Base-by-base conservation (phyloP, 2,329 filamentous ascomycete species). In the Colletotrichum sp. region DNA sequence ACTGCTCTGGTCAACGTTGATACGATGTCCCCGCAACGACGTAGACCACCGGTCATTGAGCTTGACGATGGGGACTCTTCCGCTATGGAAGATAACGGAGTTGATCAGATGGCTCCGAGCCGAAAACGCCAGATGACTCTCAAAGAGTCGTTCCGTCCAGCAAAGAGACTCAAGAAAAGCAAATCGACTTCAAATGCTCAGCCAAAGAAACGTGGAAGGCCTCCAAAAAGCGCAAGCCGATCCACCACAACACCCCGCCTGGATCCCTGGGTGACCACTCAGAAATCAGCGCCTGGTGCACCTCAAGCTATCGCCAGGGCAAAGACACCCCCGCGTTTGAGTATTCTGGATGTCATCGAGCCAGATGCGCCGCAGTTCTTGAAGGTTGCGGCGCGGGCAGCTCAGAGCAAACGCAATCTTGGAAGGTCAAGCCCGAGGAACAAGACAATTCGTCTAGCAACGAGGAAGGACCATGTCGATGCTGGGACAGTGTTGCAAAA, bases 381-480 rank as follows among this genome's bases (percentile, higher is more conserved):
- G 38, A 91, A 87, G 75, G 87, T 94, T 79, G 92, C 92, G 67
- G 91, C 91, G 58, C 90, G 92, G 18, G 87, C 90, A 68, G 91
- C 88, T 6, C 88, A 84, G 70, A 85, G 82, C 67, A 87, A 86
- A 38, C 80, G 77, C 30, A 86, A 87, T 15, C 84, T 88, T 77
- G 92, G 92, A 18, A 89, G 90, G 80, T 86, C 89, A 8, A 92
- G 88, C 70, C 91, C 91, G 2, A 84, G 83, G 0, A 85, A 80
- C 58, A 94, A 93, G 79, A 81, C 85, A n/a, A 92, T 94, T 75
- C 87, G 88, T 72, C 84, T 94, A n/a, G 91, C 90, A 26, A 92
- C 87, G 34, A 88, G 91, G n/a, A 85, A 85, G 77, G 92, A 93
- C 79, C 91, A 92, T 75, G 77, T 91, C 21, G 92, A 93, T 80